A percentile compares a stretch with the other conserved stretches of the same genome.
Conservation (phyloP, 108 stramenopile species). For the Epipyxis sp. region DNA sequence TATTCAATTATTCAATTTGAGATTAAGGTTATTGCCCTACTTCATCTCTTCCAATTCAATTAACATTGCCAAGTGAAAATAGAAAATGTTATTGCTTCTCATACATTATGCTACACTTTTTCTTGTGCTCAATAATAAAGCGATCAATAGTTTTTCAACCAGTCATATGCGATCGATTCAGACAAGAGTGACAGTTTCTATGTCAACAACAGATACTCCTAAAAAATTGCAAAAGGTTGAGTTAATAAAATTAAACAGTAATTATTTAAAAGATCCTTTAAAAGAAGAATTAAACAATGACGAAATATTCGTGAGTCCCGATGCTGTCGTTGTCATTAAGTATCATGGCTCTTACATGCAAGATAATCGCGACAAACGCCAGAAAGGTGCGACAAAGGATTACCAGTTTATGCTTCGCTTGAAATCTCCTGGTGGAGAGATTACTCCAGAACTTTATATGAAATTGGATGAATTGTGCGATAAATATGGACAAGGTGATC, state of each 20-base stretch:
- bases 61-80: too few relatives aligned
- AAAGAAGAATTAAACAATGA: constrained; percentile 42
- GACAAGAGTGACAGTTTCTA: background rate
- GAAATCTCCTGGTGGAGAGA: constrained; percentile 93
- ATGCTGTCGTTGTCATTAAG: constrained; percentile 64
- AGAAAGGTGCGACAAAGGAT: constrained; percentile 58
- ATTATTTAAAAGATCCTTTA: constrained; percentile 44
- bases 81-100: too few relatives aligned
- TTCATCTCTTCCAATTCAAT: too few relatives aligned
- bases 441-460: constrained; percentile 81
- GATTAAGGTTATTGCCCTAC: too few relatives aligned
- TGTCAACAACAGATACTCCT: background rate
- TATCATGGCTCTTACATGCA: constrained; percentile 98
- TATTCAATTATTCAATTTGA: too few relatives aligned
- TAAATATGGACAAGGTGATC: constrained; percentile 85
- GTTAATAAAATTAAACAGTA: background rate
- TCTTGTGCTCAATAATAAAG: too few relatives aligned
- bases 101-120: too few relatives aligned
- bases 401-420: constrained; percentile 97
- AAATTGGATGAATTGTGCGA: constrained; percentile 78
- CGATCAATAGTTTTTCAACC: too few relatives aligned
- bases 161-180: background rate
- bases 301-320: constrained; percentile 49
- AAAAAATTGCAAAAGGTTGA: constrained; percentile 8
- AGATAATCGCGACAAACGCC: constrained; percentile 82